Evolutionary conservation across 2,329 filamentous ascomycete genomes (phyloP).

Genomic region (Nemania serpens): DNA sequence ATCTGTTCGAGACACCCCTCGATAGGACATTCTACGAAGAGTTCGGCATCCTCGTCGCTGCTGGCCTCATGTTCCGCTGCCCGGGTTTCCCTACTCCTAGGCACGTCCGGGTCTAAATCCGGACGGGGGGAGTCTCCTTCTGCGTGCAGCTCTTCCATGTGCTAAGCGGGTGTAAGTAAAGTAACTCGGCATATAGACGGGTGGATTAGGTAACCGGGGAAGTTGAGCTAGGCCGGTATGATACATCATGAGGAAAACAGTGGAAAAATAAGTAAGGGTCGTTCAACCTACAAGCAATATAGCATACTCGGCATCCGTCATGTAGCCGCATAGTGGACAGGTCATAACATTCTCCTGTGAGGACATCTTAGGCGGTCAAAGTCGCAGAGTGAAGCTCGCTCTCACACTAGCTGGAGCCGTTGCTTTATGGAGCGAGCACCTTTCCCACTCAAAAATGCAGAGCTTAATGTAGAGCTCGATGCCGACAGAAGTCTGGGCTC

Average conservation of each 20-base stretch:
- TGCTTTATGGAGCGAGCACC: not conserved
- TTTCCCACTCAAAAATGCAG: too few species aligned
- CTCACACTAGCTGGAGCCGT: not conserved
- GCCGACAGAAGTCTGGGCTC: too few species aligned
- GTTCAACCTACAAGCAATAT: conserved; percentile 43
- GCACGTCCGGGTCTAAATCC: conserved; percentile 12
- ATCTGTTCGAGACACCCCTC: conserved; percentile 65
- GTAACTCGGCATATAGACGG: not conserved
- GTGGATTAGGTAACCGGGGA: not conserved
- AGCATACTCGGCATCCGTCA: conserved; percentile 42
- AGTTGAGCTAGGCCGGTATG: not conserved
- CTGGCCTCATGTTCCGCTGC: not conserved
- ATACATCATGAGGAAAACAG: not conserved
- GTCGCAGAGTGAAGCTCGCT: not conserved
- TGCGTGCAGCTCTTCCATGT: conserved; percentile 40
- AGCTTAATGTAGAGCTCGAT: too few species aligned
- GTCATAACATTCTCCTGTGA: conserved; percentile 17
- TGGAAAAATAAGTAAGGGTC: not conserved
- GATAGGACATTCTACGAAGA: conserved; percentile 58
- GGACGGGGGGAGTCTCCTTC: conserved; percentile 36
- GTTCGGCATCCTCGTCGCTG: conserved; percentile 39
- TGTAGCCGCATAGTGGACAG: conserved; percentile 49
- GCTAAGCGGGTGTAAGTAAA: conserved; percentile 31
- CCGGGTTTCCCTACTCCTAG: not conserved
- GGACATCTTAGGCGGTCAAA: conserved; percentile 12